phyloP scores from a whole-genome alignment of 2,329 filamentous ascomycete genomes.

The Alternaria sp. region DNA sequence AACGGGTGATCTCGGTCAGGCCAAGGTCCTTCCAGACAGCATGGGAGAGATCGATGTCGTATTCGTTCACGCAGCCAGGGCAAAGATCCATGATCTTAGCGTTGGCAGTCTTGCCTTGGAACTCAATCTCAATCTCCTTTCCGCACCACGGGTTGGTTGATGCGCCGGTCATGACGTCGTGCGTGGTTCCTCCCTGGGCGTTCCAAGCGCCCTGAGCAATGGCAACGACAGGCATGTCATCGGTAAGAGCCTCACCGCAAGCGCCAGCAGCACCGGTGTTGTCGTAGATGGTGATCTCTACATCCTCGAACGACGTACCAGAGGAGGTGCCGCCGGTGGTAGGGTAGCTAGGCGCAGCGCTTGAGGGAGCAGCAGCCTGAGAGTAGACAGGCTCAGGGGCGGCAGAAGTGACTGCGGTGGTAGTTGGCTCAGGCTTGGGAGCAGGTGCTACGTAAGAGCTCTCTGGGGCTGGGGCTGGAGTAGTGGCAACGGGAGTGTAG shows the following conservation, averaged over 20 bases:
- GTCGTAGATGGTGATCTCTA: conserved; percentile 49
- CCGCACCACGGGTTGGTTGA: conserved; percentile 47
- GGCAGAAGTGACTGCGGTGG: not conserved
- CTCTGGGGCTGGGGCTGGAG: conserved; percentile 16
- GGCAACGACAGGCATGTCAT: conserved; percentile 40
- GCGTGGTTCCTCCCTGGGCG: conserved; percentile 35
- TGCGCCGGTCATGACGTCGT: conserved; percentile 41
- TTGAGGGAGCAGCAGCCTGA: conserved; percentile 14
- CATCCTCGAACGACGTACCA: conserved; percentile 24
- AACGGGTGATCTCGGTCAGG: conserved; percentile 31
- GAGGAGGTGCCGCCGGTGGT: conserved; percentile 7
- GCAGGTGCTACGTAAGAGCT: conserved; percentile 14
- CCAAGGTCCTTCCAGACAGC: conserved; percentile 41
- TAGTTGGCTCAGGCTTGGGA: conserved; percentile 18
- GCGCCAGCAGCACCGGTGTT: conserved; percentile 38
- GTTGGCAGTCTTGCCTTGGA: conserved; percentile 38
- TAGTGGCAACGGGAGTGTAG: conserved; percentile 9
- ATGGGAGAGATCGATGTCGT: conserved; percentile 43
- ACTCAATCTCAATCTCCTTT: conserved; percentile 43
- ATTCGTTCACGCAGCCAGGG: conserved; percentile 39
- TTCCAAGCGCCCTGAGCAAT: conserved; percentile 36
- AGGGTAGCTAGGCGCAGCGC: conserved; percentile 8
- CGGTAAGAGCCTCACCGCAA: conserved; percentile 39
- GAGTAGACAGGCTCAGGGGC: conserved; percentile 7
- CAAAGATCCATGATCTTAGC: conserved; percentile 47